Evolutionary conservation across 305 asterid species (phyloP).

Genomic region (Rubia peregrina): DNA sequence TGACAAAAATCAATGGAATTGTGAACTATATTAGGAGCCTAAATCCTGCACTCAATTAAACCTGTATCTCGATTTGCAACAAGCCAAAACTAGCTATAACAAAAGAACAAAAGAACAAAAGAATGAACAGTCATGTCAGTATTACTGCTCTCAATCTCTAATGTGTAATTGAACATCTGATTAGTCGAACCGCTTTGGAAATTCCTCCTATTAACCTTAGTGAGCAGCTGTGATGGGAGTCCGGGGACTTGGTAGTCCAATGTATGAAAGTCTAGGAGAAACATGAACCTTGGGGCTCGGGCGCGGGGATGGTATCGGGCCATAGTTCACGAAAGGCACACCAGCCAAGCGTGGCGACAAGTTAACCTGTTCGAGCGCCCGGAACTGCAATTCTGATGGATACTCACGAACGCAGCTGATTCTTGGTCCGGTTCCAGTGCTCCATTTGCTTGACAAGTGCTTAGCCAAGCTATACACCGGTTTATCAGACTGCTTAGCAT

Average conservation of each 20-base stretch:
- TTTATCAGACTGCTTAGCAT: constrained; percentile 21
- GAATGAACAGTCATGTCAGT: constrained; percentile 32
- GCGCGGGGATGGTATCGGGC: constrained; percentile 93
- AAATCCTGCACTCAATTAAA: not conserved
- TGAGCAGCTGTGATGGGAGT: constrained; percentile 39
- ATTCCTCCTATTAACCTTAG: not conserved
- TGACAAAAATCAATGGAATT: not conserved
- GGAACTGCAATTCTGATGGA: constrained; percentile 65
- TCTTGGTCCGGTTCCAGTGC: constrained; percentile 76
- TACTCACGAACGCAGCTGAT: constrained; percentile 88
- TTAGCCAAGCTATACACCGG: constrained; percentile 45
- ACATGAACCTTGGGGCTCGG: constrained; percentile 78
- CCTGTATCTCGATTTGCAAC: not conserved
- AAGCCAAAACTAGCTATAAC: constrained; percentile 6
- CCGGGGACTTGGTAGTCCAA: constrained; percentile 91
- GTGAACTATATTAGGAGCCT: not conserved
- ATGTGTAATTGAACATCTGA: constrained; percentile 6
- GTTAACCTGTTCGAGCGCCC: constrained; percentile 85
- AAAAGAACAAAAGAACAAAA: constrained; percentile 33
- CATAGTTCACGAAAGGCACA: constrained; percentile 36
- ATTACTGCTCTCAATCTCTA: not conserved
- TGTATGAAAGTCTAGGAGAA: constrained; percentile 74
- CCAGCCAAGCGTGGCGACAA: constrained; percentile 66
- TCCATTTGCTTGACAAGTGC: constrained; percentile 78
- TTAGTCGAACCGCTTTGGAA: not conserved